These are phyloP conservation scores for Dothidotthia symphoricarpi DNA, from an alignment of 2,329 filamentous ascomycete species.

Conservation along the genomic window DNA sequence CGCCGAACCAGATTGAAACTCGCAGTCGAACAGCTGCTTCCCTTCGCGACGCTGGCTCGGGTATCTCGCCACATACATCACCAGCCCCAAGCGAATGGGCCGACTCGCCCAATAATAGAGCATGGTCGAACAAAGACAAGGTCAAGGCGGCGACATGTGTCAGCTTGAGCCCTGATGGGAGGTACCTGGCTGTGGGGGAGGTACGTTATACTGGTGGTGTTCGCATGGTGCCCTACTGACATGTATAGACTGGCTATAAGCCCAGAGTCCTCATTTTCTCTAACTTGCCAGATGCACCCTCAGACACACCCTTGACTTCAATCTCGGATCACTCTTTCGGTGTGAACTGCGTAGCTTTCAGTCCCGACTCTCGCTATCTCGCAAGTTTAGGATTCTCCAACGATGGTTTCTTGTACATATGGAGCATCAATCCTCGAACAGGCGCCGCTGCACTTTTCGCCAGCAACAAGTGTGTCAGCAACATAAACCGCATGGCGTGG, in stretches of 20 bases:
- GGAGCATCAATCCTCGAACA: slow-evolving; percentile 79
- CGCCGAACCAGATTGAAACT: slow-evolving; percentile 52
- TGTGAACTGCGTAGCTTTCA: slow-evolving; percentile 86
- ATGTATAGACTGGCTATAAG: slow-evolving; percentile 73
- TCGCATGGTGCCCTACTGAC: slow-evolving; percentile 5
- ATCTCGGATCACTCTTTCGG: slow-evolving; percentile 89
- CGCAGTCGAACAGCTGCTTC: slow-evolving; percentile 59
- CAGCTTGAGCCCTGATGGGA: slow-evolving; percentile 81
- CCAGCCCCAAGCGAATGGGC: slow-evolving; percentile 50
- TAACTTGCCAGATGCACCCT: slow-evolving; percentile 70
- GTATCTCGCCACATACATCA: slow-evolving; percentile 46
- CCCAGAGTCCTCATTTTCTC: slow-evolving; percentile 89
- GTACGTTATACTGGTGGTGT: slow-evolving; percentile 40
- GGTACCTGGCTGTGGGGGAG: slow-evolving; percentile 87
- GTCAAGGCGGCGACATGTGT: slow-evolving; percentile 94
- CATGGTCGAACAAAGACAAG: slow-evolving; percentile 84
- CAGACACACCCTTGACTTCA: slow-evolving; percentile 78
- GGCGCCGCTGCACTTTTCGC: slow-evolving; percentile 76
- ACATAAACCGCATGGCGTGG: slow-evolving; percentile 85
- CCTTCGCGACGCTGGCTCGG: slow-evolving; percentile 50
- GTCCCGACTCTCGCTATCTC: slow-evolving; percentile 78
- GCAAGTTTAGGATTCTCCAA: slow-evolving; percentile 86
- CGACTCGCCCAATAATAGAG: slow-evolving; percentile 65
- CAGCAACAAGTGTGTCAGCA: slow-evolving; percentile 90
- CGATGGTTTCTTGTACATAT: slow-evolving; percentile 91